Evolutionary conservation across 2,329 filamentous ascomycete species (phyloP).

Genomic region (Epichloe coenophiala): DNA sequence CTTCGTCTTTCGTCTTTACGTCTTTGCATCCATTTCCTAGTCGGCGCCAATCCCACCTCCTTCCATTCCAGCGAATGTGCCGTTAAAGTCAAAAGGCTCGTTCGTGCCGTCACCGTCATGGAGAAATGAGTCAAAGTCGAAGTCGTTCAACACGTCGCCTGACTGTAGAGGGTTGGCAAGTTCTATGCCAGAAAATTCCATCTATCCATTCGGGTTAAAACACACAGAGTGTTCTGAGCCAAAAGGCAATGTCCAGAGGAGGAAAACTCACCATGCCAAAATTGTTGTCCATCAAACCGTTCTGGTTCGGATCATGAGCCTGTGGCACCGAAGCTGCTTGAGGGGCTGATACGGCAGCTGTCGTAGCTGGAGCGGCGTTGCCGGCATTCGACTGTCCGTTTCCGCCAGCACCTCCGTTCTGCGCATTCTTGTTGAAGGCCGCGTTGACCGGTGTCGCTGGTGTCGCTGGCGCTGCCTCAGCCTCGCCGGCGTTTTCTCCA

Average conservation of each 20-base stretch:
- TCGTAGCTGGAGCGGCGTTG: constrained; percentile 8
- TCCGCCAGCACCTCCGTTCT: constrained; percentile 14
- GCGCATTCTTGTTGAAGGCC: constrained; percentile 27
- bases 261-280: constrained; percentile 31
- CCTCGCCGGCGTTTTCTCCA: constrained; percentile 40
- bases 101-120: constrained; percentile 36
- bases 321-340: constrained; percentile 20
- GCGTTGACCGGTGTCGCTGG: constrained; percentile 48
- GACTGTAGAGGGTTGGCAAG: constrained; percentile 41
- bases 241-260: no score
- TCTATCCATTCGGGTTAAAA: constrained; percentile 15
- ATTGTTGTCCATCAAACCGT: constrained; percentile 34
- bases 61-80: constrained; percentile 38
- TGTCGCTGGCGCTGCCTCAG: constrained; percentile 48
- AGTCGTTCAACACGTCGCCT: constrained; percentile 48
- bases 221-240: neutral
- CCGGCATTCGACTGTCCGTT: constrained; percentile 15
- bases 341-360: constrained; percentile 16
- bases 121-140: constrained; percentile 56
- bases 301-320: constrained; percentile 33
- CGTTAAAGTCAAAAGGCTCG: constrained; percentile 40
- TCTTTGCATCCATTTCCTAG: constrained; percentile 17
- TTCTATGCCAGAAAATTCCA: constrained; percentile 36
- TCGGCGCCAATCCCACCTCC: constrained; percentile 45
- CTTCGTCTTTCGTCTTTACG: neutral